Percentiles rank a stretch among this genome's conserved stretches.
Conservation (phyloP, 106 monocot species). For the Iris macrosiphon region DNA sequence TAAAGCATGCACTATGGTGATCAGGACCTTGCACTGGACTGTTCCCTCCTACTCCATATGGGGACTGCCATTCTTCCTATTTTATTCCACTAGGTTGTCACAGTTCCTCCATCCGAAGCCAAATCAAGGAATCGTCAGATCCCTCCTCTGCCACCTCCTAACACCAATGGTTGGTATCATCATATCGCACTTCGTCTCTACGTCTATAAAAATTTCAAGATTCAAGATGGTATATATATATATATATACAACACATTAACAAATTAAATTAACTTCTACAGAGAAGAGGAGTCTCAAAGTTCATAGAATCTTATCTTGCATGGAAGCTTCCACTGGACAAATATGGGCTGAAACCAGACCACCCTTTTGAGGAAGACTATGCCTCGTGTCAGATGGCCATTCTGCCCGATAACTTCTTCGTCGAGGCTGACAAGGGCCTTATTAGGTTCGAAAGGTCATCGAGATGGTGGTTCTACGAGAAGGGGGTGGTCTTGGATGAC, state of each 20-base stretch:
- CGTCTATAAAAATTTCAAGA: background rate
- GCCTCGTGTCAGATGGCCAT: constrained; percentile 92
- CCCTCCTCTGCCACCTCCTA: constrained; percentile 34
- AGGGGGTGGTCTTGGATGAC: constrained; percentile 65
- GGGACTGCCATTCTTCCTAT: constrained; percentile 60
- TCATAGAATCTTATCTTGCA: constrained; percentile 66
- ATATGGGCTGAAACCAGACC: constrained; percentile 66
- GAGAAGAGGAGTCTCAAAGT: constrained; percentile 65
- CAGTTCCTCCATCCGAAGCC: constrained; percentile 56
- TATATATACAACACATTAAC: background rate
- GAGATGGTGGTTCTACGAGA: constrained; percentile 64
- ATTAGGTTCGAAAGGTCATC: constrained; percentile 52
- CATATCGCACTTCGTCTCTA: no score
- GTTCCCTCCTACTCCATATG: constrained; percentile 67
- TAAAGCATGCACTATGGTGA: constrained; percentile 66
- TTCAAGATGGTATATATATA: no score
- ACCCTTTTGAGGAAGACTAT: constrained; percentile 79
- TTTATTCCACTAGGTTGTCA: constrained; percentile 49
- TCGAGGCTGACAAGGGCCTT: constrained; percentile 51
- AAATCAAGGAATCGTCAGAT: constrained; percentile 42
- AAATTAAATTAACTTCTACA: constrained; percentile 5
- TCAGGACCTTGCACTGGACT: constrained; percentile 62
- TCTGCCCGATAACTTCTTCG: constrained; percentile 73
- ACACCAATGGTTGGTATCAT: constrained; percentile 66
- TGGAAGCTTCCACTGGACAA: constrained; percentile 72